Conservation (phyloP, 2,329 filamentous ascomycete species). For the Clonostachys byssicola region DNA sequence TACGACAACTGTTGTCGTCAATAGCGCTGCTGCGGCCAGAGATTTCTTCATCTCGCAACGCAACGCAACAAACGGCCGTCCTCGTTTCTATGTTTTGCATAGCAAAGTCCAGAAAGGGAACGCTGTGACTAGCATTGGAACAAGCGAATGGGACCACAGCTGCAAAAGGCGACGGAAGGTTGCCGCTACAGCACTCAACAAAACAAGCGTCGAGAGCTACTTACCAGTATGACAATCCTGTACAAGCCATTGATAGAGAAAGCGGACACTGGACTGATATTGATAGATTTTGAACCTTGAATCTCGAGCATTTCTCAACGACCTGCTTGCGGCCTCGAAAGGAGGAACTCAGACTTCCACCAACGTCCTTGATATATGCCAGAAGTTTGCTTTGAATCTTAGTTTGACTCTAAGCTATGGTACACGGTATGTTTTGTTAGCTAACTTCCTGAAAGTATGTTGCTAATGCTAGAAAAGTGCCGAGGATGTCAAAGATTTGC, state of each 20-base stretch:
- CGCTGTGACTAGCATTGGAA: constrained; percentile 46
- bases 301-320: constrained; percentile 51
- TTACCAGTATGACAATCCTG: constrained; percentile 37
- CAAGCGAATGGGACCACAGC: constrained; percentile 66
- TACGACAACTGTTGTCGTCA: constrained; percentile 62
- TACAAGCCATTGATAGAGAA: neutral
- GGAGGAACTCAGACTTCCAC: constrained; percentile 49
- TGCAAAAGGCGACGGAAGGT: constrained; percentile 63
- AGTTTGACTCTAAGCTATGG: constrained; percentile 62
- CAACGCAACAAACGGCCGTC: constrained; percentile 60
- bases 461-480: constrained; percentile 13
- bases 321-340: constrained; percentile 50
- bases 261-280: neutral
- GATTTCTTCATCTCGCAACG: constrained; percentile 64
- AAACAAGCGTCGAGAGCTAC: constrained; percentile 61
- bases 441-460: no score
- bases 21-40: constrained; percentile 61
- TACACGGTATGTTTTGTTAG: constrained; percentile 29
- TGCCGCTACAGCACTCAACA: constrained; percentile 62
- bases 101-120: constrained; percentile 41
- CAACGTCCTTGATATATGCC: constrained; percentile 59
- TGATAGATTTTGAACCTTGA: constrained; percentile 59
- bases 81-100: constrained; percentile 60
- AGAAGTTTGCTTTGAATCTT: constrained; percentile 60
- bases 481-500: constrained; percentile 8